A percentile compares a stretch with the other conserved stretches of the same genome.
These are phyloP conservation scores for Tetraselmis chui DNA, from an alignment of 139 green algal species.

Conservation along the genomic window DNA sequence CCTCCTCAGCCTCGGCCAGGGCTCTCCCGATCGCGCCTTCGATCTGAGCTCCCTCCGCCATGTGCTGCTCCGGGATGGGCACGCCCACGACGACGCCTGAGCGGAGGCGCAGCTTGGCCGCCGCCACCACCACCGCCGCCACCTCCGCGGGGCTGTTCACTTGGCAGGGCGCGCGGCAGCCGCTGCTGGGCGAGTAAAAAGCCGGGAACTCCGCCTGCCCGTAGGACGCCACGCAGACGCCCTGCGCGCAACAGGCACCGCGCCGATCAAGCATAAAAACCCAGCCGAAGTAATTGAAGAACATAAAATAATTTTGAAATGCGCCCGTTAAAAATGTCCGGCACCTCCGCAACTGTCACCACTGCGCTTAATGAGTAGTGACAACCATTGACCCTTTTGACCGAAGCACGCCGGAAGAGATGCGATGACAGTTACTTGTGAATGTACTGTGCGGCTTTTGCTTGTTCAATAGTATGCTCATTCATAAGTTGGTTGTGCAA, in stretches of 20 bases:
- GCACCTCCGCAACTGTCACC: background rate
- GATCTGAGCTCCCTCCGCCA: conserved; percentile 50
- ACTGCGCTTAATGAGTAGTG: background rate
- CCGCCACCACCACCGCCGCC: conserved; percentile 47
- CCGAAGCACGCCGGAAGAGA: too few species aligned
- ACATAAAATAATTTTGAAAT: background rate
- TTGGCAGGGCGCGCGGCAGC: conserved; percentile 50
- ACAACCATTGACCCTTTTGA: too few species aligned
- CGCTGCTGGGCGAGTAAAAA: conserved; percentile 80
- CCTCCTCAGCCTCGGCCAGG: conserved; percentile 58
- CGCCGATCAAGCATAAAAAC: too few species aligned
- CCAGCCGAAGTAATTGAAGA: conserved; percentile 18
- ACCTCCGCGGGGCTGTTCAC: conserved; percentile 54
- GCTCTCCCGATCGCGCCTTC: conserved; percentile 59
- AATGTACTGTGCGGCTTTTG: too few species aligned
- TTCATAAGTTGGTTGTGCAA: too few species aligned
- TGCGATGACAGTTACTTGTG: too few species aligned
- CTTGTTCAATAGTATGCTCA: too few species aligned
- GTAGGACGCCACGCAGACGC: conserved; percentile 81
- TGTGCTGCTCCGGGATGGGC: conserved; percentile 68
- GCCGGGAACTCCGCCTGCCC: conserved; percentile 85
- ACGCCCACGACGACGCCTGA: conserved; percentile 70
- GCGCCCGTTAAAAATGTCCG: background rate
- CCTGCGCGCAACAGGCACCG: too few species aligned
- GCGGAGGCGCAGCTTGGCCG: conserved; percentile 33